phyloP scores from a whole-genome alignment of 768 basidiomycete species.

The Botryobasidium botryosum region DNA sequence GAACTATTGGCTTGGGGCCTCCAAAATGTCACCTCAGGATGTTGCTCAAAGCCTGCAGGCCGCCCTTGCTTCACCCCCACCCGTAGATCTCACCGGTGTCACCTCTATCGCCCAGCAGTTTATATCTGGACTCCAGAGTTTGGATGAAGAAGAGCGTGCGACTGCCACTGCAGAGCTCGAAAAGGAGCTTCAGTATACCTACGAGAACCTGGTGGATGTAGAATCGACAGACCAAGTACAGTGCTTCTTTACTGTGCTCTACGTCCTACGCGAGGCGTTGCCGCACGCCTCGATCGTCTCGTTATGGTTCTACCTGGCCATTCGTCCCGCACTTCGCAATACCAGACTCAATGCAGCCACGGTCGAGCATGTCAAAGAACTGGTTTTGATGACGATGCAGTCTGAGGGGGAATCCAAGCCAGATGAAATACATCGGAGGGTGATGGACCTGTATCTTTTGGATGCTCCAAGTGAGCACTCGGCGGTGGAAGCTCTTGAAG shows the following conservation, averaged over 20 bases:
- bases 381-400: conserved; percentile 36
- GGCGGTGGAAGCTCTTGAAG: conserved; percentile 55
- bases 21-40: no score
- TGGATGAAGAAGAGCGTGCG: neutral
- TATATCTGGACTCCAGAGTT: neutral
- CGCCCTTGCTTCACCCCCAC: neutral
- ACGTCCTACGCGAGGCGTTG: conserved; percentile 43
- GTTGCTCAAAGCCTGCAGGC: neutral
- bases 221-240: conserved; percentile 43
- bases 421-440: conserved; percentile 43
- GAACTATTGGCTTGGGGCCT: no score
- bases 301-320: conserved; percentile 64
- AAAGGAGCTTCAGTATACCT: conserved; percentile 46
- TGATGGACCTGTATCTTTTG: conserved; percentile 61
- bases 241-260: conserved; percentile 46
- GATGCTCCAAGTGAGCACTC: conserved; percentile 65
- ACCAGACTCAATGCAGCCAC: conserved; percentile 43
- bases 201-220: conserved; percentile 48
- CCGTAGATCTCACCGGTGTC: neutral
- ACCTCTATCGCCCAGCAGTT: neutral
- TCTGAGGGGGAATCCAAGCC: conserved; percentile 30
- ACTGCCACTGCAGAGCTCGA: conserved; percentile 28
- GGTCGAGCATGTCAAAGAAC: conserved; percentile 50
- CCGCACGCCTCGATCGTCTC: conserved; percentile 51
- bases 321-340: conserved; percentile 63